Percentiles rank a stretch among this genome's conserved stretches.
Evolutionary conservation across 108 stramenopile species (phyloP).

Genomic region (Cyclotella kingstonii): DNA sequence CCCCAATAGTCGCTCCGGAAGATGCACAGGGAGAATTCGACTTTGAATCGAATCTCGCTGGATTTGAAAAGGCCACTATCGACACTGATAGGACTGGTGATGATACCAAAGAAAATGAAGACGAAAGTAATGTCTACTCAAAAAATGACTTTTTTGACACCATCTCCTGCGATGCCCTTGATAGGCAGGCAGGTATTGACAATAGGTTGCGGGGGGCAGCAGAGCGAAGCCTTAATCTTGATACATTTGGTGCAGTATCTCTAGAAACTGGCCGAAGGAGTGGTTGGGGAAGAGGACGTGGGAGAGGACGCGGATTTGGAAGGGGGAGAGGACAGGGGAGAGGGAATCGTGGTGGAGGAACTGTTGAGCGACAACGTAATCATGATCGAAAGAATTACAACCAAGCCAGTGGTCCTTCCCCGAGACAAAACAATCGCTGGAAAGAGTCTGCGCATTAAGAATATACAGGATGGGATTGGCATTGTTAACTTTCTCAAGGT

Average conservation of each 20-base stretch:
- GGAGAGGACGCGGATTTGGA: slow-evolving; percentile 45
- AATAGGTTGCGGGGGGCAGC: slow-evolving; percentile 72
- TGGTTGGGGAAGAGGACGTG: slow-evolving; percentile 43
- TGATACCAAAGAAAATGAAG: slow-evolving; percentile 31
- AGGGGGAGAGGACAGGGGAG: slow-evolving; percentile 42
- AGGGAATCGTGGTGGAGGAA: slow-evolving; percentile 9
- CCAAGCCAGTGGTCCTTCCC: slow-evolving; percentile 21
- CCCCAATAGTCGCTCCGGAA: not conserved
- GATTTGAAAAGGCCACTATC: slow-evolving; percentile 56
- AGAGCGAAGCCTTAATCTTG: slow-evolving; percentile 79
- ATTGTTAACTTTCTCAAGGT: not conserved
- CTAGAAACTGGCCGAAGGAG: slow-evolving; percentile 43
- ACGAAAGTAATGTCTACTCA: slow-evolving; percentile 42
- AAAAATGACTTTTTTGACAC: slow-evolving; percentile 88
- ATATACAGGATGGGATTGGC: not conserved
- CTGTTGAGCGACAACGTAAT: not conserved
- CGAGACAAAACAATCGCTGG: slow-evolving; percentile 43
- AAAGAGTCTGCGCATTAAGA: slow-evolving; percentile 25
- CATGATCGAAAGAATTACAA: not conserved
- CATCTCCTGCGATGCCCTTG: slow-evolving; percentile 81
- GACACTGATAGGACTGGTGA: slow-evolving; percentile 32
- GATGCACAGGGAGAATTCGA: slow-evolving; percentile 64
- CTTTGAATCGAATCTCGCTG: slow-evolving; percentile 72
- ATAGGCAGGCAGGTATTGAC: slow-evolving; percentile 68
- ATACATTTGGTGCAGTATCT: slow-evolving; percentile 86